Evolutionary conservation across 768 basidiomycete genomes (phyloP), one percentile per base, ranked within the genome.

Genomic region (Suillus weaverae): DNA sequence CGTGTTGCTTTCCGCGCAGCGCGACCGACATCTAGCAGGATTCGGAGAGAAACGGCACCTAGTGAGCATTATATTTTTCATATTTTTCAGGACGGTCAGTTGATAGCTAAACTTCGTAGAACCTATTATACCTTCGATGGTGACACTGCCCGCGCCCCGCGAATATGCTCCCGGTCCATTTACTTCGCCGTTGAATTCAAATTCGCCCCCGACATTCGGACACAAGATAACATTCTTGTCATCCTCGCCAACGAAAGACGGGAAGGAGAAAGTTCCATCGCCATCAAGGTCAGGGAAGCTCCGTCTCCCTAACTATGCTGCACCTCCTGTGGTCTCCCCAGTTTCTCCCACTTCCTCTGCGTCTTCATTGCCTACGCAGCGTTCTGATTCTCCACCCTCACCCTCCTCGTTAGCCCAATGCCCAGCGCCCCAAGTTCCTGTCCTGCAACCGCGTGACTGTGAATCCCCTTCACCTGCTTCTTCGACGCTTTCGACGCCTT

Each of bases 1-100:
- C 80, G 84, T 32, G 78, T 97, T 61, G 81, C 77, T 32, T 99
- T 98, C 77, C 74, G 77, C 60, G 38, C 63, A 5, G n/a, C 59
- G 1, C 11, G 43, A 26, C 4, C 35, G 0, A 11, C 26, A 7
- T 56, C 41, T 7, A 60, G 8, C n/a, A 71, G 61, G 39, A 50
- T 62, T 13, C 71, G 73, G 5, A 38, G 68, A 11, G 74, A 73
- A n/a, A 66, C 74, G 0, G 4, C 67, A 26, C 68, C 73, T 62
- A 68, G 73, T 74, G 65, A 10, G 53, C 43, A 43, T 41, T 5
- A 44, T 57, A 8, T 33, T 64, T 46, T 55, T 4, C 11, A 11
- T 53, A 4, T 33, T 22, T 46, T 4, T 46, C 1, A 33, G 3
- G 8, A 14, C 4, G 4, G 2, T 4, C 36, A 5, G 55, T 62